A percentile compares a stretch with the other conserved stretches of the same genome.
Evolutionary conservation across 805 yeast species (phyloP).

Genomic region (Wickerhamomyces tratensis): DNA sequence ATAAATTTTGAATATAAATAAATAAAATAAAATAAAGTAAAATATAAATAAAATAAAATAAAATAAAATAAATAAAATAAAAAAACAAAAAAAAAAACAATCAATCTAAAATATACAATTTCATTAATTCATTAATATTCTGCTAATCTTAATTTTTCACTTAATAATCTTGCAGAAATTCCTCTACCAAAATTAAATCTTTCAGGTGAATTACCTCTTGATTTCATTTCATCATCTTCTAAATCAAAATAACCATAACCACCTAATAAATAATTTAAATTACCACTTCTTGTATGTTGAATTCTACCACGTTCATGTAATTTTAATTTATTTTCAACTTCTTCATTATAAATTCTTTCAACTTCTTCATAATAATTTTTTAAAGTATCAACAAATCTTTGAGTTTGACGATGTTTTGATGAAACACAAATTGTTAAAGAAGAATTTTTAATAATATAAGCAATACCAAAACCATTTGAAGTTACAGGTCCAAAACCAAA

Average conservation of each 20-base stretch:
- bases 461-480: conserved; percentile 89
- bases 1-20: too few relatives aligned
- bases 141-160: conserved; percentile 19
- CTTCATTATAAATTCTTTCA: conserved; percentile 35
- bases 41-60: too few relatives aligned
- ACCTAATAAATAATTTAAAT: conserved; percentile 42
- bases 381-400: conserved; percentile 63
- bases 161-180: conserved; percentile 15
- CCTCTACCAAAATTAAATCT: conserved; percentile 13
- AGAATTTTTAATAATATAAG: conserved; percentile 77
- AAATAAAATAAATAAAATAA: too few relatives aligned
- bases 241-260: conserved; percentile 85
- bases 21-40: too few relatives aligned
- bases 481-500: conserved; percentile 92
- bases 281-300: conserved; percentile 20
- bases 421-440: conserved; percentile 74
- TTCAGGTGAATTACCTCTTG: conserved; percentile 25
- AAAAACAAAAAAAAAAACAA: neutral
- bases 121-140: conserved; percentile 12
- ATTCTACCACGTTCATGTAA: conserved; percentile 18
- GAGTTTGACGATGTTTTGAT: conserved; percentile 83
- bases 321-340: conserved; percentile 6
- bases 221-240: conserved; percentile 49
- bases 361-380: conserved; percentile 52
- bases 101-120: neutral